These are phyloP conservation scores for Boletus tylopilopsis DNA, from an alignment of 768 basidiomycete genomes.

Conservation along the genomic window DNA sequence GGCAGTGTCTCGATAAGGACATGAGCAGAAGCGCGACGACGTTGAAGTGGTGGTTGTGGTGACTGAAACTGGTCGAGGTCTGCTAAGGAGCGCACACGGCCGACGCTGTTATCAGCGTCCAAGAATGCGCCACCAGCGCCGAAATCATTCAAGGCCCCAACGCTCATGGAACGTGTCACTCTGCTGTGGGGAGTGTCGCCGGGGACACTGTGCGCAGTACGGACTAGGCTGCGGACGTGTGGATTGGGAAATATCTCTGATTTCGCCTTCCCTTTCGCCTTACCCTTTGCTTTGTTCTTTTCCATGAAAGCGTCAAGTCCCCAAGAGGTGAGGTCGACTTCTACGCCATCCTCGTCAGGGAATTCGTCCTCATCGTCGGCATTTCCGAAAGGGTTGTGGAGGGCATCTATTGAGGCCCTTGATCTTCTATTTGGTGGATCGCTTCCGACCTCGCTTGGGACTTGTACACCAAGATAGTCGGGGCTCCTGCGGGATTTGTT, in stretches of 20 bases:
- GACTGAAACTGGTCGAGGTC: conserved; percentile 49
- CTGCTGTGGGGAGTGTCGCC: conserved; percentile 39
- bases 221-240: conserved; percentile 35
- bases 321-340: conserved; percentile 83
- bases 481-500: conserved; percentile 49
- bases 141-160: conserved; percentile 57
- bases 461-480: conserved; percentile 64
- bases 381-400: conserved; percentile 73
- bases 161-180: conserved; percentile 60
- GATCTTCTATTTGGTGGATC: conserved; percentile 47
- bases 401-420: conserved; percentile 54
- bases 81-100: conserved; percentile 58
- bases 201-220: conserved; percentile 41
- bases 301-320: conserved; percentile 75
- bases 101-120: conserved; percentile 35
- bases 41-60: conserved; percentile 38
- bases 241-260: conserved; percentile 43
- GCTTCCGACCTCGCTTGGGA: conserved; percentile 62
- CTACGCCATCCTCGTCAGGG: conserved; percentile 47
- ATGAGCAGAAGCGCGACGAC: conserved; percentile 51
- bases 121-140: conserved; percentile 46
- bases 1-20: conserved; percentile 42
- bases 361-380: conserved; percentile 57
- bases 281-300: conserved; percentile 53
- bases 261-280: conserved; percentile 36